Evolutionary conservation across 257 asterid species (phyloP).

Genomic region (Solanum clarkiae): DNA sequence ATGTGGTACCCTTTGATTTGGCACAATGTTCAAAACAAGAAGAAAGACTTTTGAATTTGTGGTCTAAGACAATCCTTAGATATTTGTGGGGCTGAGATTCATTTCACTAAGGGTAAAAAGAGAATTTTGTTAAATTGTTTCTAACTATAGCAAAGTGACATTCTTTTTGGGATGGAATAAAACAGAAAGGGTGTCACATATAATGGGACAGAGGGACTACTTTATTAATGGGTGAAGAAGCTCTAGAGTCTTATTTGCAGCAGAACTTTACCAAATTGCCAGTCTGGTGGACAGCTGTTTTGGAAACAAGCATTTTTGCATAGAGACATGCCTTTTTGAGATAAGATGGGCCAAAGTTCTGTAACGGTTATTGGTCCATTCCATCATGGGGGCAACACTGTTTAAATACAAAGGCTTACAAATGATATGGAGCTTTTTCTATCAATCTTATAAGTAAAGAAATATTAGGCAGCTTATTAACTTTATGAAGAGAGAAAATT

Average conservation of each 20-base stretch:
- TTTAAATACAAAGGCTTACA: not conserved
- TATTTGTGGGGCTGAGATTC: too few relatives aligned
- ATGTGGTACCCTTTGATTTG: too few relatives aligned
- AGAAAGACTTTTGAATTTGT: too few relatives aligned
- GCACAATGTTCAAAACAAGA: too few relatives aligned
- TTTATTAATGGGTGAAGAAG: not conserved
- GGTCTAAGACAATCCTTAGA: too few relatives aligned
- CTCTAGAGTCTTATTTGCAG: not conserved
- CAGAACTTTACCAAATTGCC: slow-evolving; percentile 62
- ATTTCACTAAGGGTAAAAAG: too few relatives aligned
- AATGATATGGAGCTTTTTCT: not conserved
- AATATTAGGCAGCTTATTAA: not conserved
- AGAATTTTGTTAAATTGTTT: too few relatives aligned
- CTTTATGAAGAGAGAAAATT: not conserved
- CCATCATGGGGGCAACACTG: slow-evolving; percentile 98
- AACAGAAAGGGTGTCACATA: too few relatives aligned
- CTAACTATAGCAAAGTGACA: too few relatives aligned
- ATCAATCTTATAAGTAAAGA: not conserved
- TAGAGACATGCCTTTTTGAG: slow-evolving; percentile 77
- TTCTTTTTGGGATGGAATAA: too few relatives aligned
- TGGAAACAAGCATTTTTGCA: slow-evolving; percentile 92
- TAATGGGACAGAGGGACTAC: too few relatives aligned
- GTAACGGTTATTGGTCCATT: slow-evolving; percentile 66
- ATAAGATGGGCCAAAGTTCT: slow-evolving; percentile 85
- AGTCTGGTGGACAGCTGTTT: slow-evolving; percentile 68